A percentile compares a stretch with the other conserved stretches of the same genome.
Conservation (phyloP, 1,284 basidiomycete species). For the Inonotus hispidus region DNA sequence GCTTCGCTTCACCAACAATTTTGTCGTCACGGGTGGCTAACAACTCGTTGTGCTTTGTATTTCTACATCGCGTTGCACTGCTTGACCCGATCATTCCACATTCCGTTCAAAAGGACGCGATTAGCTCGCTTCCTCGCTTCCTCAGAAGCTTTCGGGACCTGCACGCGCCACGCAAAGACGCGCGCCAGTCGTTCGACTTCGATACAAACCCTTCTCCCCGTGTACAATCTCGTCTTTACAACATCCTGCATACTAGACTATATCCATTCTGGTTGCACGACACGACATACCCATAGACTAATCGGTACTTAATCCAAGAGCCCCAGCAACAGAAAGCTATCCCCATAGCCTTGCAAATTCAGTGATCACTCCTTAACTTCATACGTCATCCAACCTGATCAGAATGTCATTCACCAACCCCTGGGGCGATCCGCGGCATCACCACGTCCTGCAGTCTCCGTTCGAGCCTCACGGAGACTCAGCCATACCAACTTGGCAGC, state of each 20-base stretch:
- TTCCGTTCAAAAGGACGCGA: constrained; percentile 16
- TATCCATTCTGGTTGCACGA: not conserved
- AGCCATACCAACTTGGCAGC: not conserved
- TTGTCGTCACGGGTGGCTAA: constrained; percentile 12
- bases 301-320: not conserved
- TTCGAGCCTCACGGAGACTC: constrained; percentile 5
- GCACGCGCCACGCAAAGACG: constrained; percentile 2
- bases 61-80: constrained; percentile 14
- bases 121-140: constrained; percentile 7
- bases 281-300: not conserved
- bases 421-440: constrained; percentile 7
- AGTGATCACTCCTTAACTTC: not conserved
- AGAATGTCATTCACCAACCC: constrained; percentile 7
- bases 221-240: not conserved
- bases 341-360: too few species aligned
- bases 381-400: not conserved
- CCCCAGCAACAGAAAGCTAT: not conserved
- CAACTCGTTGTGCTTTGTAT: constrained; percentile 9
- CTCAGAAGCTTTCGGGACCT: constrained; percentile 10
- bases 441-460: constrained; percentile 7
- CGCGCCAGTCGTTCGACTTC: constrained; percentile 3
- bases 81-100: constrained; percentile 5
- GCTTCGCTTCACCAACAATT: constrained; percentile 7
- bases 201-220: not conserved
- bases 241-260: not conserved